Base-by-base conservation (phyloP, 176 grass and related monocot species). In the Lolium perenne region DNA sequence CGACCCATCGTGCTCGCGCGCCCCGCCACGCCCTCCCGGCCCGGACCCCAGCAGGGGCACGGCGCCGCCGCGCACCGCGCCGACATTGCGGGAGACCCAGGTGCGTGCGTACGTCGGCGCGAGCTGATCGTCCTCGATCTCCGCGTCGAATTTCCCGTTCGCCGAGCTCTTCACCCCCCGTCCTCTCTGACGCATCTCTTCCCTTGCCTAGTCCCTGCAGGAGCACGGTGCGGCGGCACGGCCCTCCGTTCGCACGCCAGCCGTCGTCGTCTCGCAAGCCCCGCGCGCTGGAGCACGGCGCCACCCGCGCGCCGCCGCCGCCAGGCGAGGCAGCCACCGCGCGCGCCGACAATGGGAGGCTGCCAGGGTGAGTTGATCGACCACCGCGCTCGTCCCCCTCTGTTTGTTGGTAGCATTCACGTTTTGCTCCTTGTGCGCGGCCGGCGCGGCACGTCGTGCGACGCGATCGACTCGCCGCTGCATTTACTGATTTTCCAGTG, bases 1-100 rank as follows among this genome's bases (percentile, higher is more conserved):
- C 15, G 13, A 7, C 46, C 45, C 85, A 91, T 74, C 80, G 84
- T 83, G 84, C 40, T 41, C 40, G 40, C 88, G 54, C 54, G 43
- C 61, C 78, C 68, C 26, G 26, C 61, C 78, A 38, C 26, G 26
- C 68, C 63, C 64, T 8, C 13, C 63, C 38, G 17, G 6, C 6
- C 13, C 25, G 47, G 20, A 45, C 2, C 73, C 8, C 56, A 11
- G 74, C 22, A 26, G 74, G 46, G 82, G 73, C 79, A 73, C 79
- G 65, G 38, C 84, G 53, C 46, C 12, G 14, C 23, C 8, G 7
- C 26, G 22, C 57, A 18, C 57, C 53, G 53, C 53, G 53, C 53
- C 53, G 53, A 5, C 53, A 56, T 56, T 56, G 53, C 53, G 53
- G 53, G 53, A 56, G 53, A 53, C 50, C 51, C 53, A 56, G 45